Percentiles rank a stretch among this genome's conserved stretches.
phyloP scores from a whole-genome alignment of 2,329 filamentous ascomycete genomes.

The Cyphellophora europaea region DNA sequence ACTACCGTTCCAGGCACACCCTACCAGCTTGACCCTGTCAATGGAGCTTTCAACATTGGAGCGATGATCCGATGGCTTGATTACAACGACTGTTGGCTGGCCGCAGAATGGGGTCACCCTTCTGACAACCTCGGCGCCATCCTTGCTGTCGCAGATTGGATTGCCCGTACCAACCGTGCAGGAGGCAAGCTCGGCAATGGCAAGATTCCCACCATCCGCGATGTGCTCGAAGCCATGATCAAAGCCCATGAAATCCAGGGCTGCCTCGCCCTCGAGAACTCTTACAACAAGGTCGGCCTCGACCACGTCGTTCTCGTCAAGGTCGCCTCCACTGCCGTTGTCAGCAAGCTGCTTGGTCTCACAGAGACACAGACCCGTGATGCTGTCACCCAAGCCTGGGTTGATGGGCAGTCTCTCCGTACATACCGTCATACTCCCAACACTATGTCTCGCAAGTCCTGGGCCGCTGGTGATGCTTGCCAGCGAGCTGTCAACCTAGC shows the following conservation, averaged over 20 bases:
- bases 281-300: constrained; percentile 95
- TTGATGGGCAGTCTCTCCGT: constrained; percentile 88
- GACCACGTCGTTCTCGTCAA: constrained; percentile 98
- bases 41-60: constrained; percentile 97
- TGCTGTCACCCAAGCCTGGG: constrained; percentile 93
- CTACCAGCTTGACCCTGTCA: constrained; percentile 90
- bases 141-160: constrained; percentile 92
- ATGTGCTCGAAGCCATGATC: constrained; percentile 95
- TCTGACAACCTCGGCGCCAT: constrained; percentile 98
- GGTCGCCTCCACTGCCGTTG: constrained; percentile 87
- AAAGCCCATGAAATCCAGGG: constrained; percentile 99
- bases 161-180: constrained; percentile 85
- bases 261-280: constrained; percentile 92
- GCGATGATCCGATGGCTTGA: constrained; percentile 98
- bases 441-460: constrained; percentile 99
- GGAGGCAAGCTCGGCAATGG: constrained; percentile 62
- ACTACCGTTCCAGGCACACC: constrained; percentile 83
- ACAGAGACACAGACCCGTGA: constrained; percentile 85
- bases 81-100: constrained; percentile 99
- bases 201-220: constrained; percentile 78
- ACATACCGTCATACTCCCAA: constrained; percentile 97
- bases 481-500: constrained; percentile 87
- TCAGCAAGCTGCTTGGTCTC: constrained; percentile 89
- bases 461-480: constrained; percentile 97
- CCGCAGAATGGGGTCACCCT: constrained; percentile 97